Evolutionary conservation across 2,329 filamentous ascomycete genomes (phyloP).

Genomic region (Claviceps paspali): DNA sequence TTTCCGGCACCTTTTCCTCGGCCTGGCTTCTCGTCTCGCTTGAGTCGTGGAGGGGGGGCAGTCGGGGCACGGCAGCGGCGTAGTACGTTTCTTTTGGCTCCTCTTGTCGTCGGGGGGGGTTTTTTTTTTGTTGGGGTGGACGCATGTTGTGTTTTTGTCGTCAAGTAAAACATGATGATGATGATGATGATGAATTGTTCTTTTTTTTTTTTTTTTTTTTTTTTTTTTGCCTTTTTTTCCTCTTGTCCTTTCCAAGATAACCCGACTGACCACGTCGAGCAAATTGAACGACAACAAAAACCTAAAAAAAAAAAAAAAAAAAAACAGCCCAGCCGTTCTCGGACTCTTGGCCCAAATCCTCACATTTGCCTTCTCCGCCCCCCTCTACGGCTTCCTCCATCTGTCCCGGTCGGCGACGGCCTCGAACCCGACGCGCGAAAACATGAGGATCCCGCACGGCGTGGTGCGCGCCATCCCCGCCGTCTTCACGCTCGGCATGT

Average conservation of each 20-base stretch:
- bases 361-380: constrained; percentile 10
- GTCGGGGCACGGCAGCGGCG: constrained; percentile 5
- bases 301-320: too few species aligned
- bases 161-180: too few species aligned
- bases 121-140: too few species aligned
- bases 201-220: not conserved
- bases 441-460: constrained; percentile 9
- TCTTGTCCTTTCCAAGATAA: too few species aligned
- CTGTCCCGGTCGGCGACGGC: constrained; percentile 6
- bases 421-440: constrained; percentile 5
- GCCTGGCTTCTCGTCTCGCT: constrained; percentile 8
- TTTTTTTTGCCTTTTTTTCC: too few species aligned
- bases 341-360: constrained; percentile 8
- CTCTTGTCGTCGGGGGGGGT: too few species aligned
- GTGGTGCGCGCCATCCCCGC: too few species aligned
- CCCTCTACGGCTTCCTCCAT: constrained; percentile 9
- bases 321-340: constrained; percentile 6
- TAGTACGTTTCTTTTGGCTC: constrained; percentile 6
- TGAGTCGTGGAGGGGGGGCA: constrained; percentile 10
- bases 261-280: too few species aligned
- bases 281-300: too few species aligned
- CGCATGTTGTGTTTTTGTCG: too few species aligned
- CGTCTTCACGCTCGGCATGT: too few species aligned
- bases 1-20: constrained; percentile 9
- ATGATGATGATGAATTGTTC: too few species aligned